Conservation (phyloP, 257 asterid species). For the Paraleonurus japonicus region DNA sequence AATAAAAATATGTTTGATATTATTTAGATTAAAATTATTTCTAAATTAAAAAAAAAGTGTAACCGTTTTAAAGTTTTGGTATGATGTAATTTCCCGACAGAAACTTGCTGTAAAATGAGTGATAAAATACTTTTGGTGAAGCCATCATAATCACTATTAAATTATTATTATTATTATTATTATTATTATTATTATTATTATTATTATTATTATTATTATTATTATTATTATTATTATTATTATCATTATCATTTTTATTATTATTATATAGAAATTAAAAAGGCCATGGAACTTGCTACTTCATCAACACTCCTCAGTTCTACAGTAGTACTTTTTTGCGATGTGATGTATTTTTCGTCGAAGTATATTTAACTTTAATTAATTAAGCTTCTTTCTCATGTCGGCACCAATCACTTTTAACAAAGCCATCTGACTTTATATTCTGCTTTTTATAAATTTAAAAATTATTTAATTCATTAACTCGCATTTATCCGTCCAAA, state of each 20-base stretch:
- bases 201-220: too few relatives aligned
- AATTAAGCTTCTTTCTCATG: neutral
- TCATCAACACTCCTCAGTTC: neutral
- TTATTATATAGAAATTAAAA: too few relatives aligned
- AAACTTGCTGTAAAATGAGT: neutral
- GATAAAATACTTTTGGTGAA: neutral
- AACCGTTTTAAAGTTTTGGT: neutral
- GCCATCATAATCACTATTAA: neutral
- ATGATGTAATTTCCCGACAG: neutral
- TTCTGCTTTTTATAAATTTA: neutral
- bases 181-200: too few relatives aligned
- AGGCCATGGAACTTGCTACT: neutral
- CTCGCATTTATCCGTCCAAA: neutral
- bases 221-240: too few relatives aligned
- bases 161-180: neutral
- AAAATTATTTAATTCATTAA: too few relatives aligned
- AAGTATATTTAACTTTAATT: neutral
- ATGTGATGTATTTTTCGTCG: too few relatives aligned
- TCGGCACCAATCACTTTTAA: slow-evolving; percentile 21
- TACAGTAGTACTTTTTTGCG: neutral
- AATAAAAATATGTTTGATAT: neutral
- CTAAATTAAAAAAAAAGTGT: neutral
- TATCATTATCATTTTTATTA: too few relatives aligned
- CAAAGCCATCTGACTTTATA: neutral
- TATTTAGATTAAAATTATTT: too few relatives aligned